Evolutionary conservation across 1,139 yeast species (phyloP).

Genomic region (Kazachstania sp.): DNA sequence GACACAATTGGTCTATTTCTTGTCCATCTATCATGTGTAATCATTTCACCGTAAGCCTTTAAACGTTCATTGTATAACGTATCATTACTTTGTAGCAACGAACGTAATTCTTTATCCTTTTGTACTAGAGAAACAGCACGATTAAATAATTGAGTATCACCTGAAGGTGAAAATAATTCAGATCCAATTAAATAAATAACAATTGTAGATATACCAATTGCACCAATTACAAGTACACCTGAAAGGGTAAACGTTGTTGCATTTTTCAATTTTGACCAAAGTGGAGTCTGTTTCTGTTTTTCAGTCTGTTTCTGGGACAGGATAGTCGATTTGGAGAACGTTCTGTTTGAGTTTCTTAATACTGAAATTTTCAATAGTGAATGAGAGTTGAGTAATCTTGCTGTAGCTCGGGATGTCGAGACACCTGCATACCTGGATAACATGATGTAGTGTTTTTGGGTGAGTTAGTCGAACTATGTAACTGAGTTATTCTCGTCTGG

Average conservation of each 20-base stretch:
- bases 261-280: conserved; percentile 39
- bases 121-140: conserved; percentile 73
- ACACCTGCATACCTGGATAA: not conserved
- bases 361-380: not conserved
- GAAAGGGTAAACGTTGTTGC: conserved; percentile 57
- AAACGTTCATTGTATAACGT: conserved; percentile 44
- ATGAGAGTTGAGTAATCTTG: not conserved
- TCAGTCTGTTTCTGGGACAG: not conserved
- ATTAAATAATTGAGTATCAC: conserved; percentile 85
- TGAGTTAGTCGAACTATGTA: not conserved
- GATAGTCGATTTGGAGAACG: not conserved
- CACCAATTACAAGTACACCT: conserved; percentile 55
- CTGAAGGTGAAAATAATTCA: conserved; percentile 79
- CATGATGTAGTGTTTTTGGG: not conserved
- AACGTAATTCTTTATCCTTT: conserved; percentile 52
- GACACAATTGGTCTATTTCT: conserved; percentile 74
- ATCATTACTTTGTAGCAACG: conserved; percentile 44
- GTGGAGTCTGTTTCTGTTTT: not conserved
- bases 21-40: conserved; percentile 68
- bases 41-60: conserved; percentile 74
- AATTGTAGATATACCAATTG: conserved; percentile 55
- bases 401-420: not conserved
- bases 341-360: not conserved
- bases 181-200: conserved; percentile 70
- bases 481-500: not conserved